These are phyloP conservation scores for Rosa lucieae DNA, from an alignment of 306 rosid species.

Conservation along the genomic window DNA sequence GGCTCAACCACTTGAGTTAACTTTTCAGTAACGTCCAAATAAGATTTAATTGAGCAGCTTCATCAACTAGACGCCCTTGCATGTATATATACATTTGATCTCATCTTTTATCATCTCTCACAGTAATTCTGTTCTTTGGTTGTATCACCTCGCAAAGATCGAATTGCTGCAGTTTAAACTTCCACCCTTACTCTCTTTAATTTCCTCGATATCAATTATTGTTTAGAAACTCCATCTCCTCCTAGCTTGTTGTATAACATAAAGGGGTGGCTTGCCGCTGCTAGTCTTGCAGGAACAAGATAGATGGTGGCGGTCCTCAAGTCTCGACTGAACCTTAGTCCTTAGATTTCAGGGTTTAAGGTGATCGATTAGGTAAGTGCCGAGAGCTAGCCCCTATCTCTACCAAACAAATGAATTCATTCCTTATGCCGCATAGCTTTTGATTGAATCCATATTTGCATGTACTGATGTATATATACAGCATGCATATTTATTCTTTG, in stretches of 20 bases:
- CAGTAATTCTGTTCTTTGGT: background rate
- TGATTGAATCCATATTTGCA: background rate
- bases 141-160: background rate
- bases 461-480: background rate
- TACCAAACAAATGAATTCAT: background rate
- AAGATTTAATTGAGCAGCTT: background rate
- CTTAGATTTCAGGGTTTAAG: background rate
- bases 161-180: background rate
- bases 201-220: background rate
- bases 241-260: background rate
- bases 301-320: background rate
- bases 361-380: conserved; percentile 2
- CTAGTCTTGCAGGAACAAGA: background rate
- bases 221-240: background rate
- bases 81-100: no score
- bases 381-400: background rate
- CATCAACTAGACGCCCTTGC: background rate
- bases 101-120: background rate
- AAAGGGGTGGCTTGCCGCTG: background rate
- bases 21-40: background rate
- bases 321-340: background rate
- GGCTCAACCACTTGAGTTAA: background rate
- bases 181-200: background rate
- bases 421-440: background rate
- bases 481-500: background rate